Conservation (phyloP, 2,329 filamentous ascomycete species). For the Pyricularia sp. region DNA sequence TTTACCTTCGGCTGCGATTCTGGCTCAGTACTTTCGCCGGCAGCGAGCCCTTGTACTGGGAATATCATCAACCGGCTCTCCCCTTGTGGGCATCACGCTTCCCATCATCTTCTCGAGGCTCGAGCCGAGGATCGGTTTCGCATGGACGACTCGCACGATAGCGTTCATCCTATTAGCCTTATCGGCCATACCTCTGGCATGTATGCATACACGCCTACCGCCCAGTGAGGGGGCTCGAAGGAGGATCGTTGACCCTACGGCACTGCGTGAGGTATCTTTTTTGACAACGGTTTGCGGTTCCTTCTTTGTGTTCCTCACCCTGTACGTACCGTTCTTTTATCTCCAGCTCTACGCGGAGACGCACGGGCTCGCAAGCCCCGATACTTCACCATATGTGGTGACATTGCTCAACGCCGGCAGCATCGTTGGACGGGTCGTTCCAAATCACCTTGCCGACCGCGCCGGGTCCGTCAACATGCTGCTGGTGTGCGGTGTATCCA, state of each 20-base stretch:
- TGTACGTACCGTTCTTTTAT: conserved; percentile 41
- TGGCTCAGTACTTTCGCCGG: conserved; percentile 29
- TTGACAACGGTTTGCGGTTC: conserved; percentile 24
- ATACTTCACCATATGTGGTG: conserved; percentile 31
- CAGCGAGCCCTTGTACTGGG: conserved; percentile 23
- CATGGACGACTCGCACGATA: conserved; percentile 33
- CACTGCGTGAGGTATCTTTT: conserved; percentile 28
- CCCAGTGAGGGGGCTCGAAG: neutral
- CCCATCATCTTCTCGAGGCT: conserved; percentile 31
- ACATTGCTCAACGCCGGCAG: conserved; percentile 33
- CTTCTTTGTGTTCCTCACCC: conserved; percentile 31
- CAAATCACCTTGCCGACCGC: conserved; percentile 33
- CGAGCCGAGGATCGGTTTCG: conserved; percentile 22
- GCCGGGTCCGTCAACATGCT: conserved; percentile 29
- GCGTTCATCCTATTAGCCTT: conserved; percentile 39
- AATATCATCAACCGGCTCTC: conserved; percentile 22
- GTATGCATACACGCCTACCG: conserved; percentile 25
- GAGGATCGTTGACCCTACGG: conserved; percentile 21
- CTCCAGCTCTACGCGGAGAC: conserved; percentile 30
- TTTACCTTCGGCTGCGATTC: conserved; percentile 24
- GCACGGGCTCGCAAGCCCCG: conserved; percentile 24
- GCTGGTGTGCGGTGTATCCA: conserved; percentile 20
- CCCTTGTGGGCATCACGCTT: conserved; percentile 33
- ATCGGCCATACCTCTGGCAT: conserved; percentile 24
- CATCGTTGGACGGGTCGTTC: conserved; percentile 33